Percentiles rank a stretch among this genome's conserved stretches.
phyloP scores from a whole-genome alignment of 1,139 yeast genomes.

The Pichia sorboxylosa region DNA sequence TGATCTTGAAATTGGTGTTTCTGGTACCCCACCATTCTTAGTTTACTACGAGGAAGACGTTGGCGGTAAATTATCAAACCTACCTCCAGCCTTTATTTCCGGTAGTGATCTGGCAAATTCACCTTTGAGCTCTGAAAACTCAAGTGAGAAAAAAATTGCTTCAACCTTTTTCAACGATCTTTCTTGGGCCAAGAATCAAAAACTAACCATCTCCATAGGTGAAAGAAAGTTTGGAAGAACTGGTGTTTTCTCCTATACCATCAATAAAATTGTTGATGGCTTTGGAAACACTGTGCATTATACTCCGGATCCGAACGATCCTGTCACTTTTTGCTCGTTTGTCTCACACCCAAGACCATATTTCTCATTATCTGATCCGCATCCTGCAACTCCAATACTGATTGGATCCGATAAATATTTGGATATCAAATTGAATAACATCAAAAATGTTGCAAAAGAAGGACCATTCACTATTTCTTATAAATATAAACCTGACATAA shows the following conservation, averaged over 20 bases:
- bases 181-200: constrained; percentile 41
- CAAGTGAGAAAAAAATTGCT: constrained; percentile 3
- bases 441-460: constrained; percentile 23
- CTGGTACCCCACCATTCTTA: constrained; percentile 69
- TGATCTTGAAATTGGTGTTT: constrained; percentile 33
- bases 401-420: constrained; percentile 30
- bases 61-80: constrained; percentile 27
- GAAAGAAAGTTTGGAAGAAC: constrained; percentile 32
- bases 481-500: constrained; percentile 19
- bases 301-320: constrained; percentile 30
- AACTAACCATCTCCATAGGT: constrained; percentile 39
- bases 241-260: constrained; percentile 55
- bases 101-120: constrained; percentile 23
- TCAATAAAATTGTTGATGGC: constrained; percentile 61
- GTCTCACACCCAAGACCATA: constrained; percentile 54
- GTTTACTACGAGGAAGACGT: constrained; percentile 49
- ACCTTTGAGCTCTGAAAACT: constrained; percentile 21
- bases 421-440: constrained; percentile 21
- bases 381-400: constrained; percentile 34
- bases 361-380: constrained; percentile 29
- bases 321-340: constrained; percentile 42
- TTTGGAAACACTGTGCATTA: constrained; percentile 60
- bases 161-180: constrained; percentile 29
- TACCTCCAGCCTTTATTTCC: constrained; percentile 19
- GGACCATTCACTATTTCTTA: constrained; percentile 40